A percentile compares a stretch with the other conserved stretches of the same genome.
Conservation (phyloP, 306 rosid genomes). For the Castanopsis chinensis region DNA sequence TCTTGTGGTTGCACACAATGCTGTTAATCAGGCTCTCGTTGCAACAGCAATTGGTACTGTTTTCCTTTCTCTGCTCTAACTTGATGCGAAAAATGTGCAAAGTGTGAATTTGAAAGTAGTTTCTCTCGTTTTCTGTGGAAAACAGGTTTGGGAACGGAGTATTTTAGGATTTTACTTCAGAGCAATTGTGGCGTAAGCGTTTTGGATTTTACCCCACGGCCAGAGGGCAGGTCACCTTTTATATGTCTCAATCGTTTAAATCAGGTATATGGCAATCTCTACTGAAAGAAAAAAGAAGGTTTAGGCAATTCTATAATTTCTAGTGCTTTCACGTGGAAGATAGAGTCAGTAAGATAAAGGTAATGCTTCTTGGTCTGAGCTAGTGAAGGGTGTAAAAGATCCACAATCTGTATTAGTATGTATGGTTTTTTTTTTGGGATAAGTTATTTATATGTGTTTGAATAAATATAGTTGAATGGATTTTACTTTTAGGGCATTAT, state of each 20-base stretch:
- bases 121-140: constrained; percentile 5
- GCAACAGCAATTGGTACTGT: constrained; percentile 83
- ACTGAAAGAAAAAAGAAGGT: not conserved
- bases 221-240: constrained; percentile 67
- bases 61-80: constrained; percentile 28
- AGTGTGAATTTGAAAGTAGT: constrained; percentile 8
- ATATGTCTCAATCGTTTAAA: constrained; percentile 88
- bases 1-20: constrained; percentile 97
- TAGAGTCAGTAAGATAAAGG: not conserved
- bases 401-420: not conserved
- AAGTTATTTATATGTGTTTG: not conserved
- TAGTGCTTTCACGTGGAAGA: not conserved
- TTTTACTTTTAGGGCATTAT: not conserved
- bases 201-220: constrained; percentile 70
- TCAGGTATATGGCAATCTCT: constrained; percentile 56
- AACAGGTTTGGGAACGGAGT: constrained; percentile 75
- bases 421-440: too few species aligned
- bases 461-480: not conserved
- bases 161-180: constrained; percentile 86
- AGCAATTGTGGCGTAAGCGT: constrained; percentile 96
- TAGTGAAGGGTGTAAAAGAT: not conserved
- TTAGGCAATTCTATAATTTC: not conserved
- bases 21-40: constrained; percentile 98
- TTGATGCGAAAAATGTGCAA: constrained; percentile 4
- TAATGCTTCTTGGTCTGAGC: not conserved